Evolutionary conservation across 179 eudicot genomes (phyloP).

Genomic region (Heliamphora pulchella): DNA sequence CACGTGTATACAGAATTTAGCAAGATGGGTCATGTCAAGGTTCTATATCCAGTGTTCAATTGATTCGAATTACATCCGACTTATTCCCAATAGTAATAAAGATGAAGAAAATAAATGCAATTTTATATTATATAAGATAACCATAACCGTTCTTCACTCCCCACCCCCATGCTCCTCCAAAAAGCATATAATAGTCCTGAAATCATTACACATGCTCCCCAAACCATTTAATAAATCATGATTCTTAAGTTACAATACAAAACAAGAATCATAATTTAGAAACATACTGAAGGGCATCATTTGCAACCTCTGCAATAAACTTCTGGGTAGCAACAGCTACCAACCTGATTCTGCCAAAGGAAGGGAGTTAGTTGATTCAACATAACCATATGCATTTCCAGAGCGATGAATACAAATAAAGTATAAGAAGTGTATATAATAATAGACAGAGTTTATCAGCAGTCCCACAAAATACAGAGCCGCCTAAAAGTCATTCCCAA

Average conservation of each 20-base stretch:
- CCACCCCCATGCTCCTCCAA: not conserved
- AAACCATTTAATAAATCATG: not conserved
- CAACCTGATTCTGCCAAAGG: slow-evolving; percentile 56
- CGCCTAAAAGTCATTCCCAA: not conserved
- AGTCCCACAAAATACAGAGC: not conserved
- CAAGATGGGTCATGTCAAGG: not conserved
- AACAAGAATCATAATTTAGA: not conserved
- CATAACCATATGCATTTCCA: not conserved
- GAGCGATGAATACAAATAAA: not conserved
- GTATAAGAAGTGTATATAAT: not conserved
- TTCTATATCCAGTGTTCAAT: not conserved
- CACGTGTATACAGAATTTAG: not conserved
- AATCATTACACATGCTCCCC: not conserved
- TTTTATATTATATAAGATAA: not conserved
- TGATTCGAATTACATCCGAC: not conserved
- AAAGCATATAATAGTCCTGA: slow-evolving; percentile 3
- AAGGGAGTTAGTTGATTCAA: not conserved
- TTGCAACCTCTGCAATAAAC: slow-evolving; percentile 77
- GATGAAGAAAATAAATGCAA: no score
- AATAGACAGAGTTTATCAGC: not conserved
- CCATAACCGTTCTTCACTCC: not conserved
- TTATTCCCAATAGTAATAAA: not conserved
- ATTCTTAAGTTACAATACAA: not conserved
- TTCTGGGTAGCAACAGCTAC: slow-evolving; percentile 96
- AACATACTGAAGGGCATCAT: slow-evolving; percentile 87